Evolutionary conservation across 75 land plant genomes (phyloP).

Genomic region (Cupressus sempervirens): DNA sequence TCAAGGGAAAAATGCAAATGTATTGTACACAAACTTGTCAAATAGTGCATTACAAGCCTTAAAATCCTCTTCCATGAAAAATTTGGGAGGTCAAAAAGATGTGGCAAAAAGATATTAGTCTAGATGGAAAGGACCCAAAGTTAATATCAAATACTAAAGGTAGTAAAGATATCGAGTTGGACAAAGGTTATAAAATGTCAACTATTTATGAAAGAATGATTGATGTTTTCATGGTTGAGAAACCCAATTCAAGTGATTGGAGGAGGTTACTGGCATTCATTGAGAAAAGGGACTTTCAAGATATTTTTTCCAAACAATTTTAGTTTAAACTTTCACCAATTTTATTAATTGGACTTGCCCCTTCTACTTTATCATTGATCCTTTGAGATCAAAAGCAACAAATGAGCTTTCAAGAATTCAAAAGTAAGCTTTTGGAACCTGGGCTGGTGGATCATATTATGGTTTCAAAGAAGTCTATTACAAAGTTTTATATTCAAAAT

Average conservation of each 20-base stretch:
- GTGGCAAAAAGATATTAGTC: neutral
- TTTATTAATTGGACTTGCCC: slow-evolving; percentile 30
- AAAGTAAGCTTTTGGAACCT: no score
- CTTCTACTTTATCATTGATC: slow-evolving; percentile 40
- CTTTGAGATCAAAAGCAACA: slow-evolving; percentile 46
- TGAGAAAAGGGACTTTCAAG: slow-evolving; percentile 75
- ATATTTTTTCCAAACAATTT: slow-evolving; percentile 37
- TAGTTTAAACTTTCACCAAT: slow-evolving; percentile 43
- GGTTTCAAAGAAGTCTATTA: no score
- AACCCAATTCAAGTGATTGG: slow-evolving; percentile 78
- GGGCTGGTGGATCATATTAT: no score
- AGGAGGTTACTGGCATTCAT: slow-evolving; percentile 69
- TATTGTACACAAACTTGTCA: slow-evolving; percentile 41
- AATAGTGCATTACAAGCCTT: neutral
- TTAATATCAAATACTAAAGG: neutral
- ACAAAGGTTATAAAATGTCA: slow-evolving; percentile 28
- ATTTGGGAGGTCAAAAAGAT: neutral
- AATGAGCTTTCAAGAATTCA: no score
- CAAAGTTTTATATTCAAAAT: no score
- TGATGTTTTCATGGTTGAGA: slow-evolving; percentile 77
- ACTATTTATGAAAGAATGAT: slow-evolving; percentile 87
- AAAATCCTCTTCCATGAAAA: neutral
- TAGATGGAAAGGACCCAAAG: neutral
- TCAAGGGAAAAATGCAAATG: slow-evolving; percentile 71
- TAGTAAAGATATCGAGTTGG: neutral